Base-by-base conservation (phyloP, 2,329 filamentous ascomycete species). In the Alternaria triticimaculans region DNA sequence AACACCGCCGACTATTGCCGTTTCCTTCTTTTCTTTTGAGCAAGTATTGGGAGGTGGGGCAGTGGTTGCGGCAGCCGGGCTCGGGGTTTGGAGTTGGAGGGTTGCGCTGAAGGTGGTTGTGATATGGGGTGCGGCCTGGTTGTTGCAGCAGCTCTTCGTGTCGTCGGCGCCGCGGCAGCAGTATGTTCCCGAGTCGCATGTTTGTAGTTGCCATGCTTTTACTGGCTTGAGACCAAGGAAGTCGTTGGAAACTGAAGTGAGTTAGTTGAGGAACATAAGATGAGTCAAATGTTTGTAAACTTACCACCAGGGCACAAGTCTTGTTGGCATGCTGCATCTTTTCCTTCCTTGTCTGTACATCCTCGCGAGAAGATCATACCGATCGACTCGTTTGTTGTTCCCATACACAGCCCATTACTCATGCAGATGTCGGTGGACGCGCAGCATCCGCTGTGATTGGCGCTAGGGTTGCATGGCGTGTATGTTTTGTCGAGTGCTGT, bases 331-430 rank as follows among this genome's bases (percentile, higher is more conserved):
- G 66, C 72, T 10, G 58, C 61, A 58, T 74, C 72, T 28, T 70
- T 69, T 9, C 76, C 73, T 4, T 72, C 78, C 9, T 72, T 55
- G 65, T 79, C 77, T 37, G 77, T 79, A 70, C 77, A 79, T n/a
- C 75, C 77, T 60, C 58, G 63, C 44, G 78, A 74, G 70, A 74
- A 78, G 57, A 79, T 75, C 37, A 71, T 75, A 15, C 77, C 77
- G 58, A 78, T 68, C 26, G 65, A 72, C 53, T 69, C 63, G 15
- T 64, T 64, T 26, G 58, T 67, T 9, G 77, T 78, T 20, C 72
- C 73, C 76, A 79, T 76, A 55, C 77, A 79, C 20, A 79, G 54
- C 11, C 76, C 77, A 45, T 69, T 79, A 51, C 73, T 72, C 41
- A 79, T 63, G 44, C 77, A 79, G 11, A 79, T 63, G 46, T 79